Conservation (phyloP, 2,329 filamentous ascomycete genomes). For the Penicillium digitatum region DNA sequence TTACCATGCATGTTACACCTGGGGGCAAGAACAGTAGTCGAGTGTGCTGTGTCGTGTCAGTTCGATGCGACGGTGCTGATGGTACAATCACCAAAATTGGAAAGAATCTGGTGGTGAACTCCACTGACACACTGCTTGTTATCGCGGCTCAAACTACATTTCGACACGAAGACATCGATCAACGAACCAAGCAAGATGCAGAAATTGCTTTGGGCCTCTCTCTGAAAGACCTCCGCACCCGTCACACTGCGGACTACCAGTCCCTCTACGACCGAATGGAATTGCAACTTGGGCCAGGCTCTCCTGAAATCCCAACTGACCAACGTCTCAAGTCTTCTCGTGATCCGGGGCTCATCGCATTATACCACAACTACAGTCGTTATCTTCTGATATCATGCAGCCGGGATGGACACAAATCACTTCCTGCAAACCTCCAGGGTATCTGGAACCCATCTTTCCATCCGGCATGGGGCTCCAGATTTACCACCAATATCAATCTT, state of each 20-base stretch:
- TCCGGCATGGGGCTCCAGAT: conserved; percentile 54
- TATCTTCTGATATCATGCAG: conserved; percentile 56
- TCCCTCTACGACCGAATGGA: conserved; percentile 31
- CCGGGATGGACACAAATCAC: conserved; percentile 41
- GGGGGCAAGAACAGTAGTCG: conserved; percentile 36
- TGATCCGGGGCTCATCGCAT: conserved; percentile 52
- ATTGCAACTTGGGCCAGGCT: conserved; percentile 25
- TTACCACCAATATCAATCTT: conserved; percentile 57
- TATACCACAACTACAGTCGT: conserved; percentile 53
- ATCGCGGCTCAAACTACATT: conserved; percentile 43
- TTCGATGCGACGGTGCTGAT: conserved; percentile 25
- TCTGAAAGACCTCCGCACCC: conserved; percentile 22
- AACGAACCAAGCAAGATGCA: conserved; percentile 27
- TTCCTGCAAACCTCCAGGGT: conserved; percentile 57
- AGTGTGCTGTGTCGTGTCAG: conserved; percentile 32
- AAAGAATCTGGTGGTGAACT: conserved; percentile 37
- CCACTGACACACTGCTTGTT: conserved; percentile 35
- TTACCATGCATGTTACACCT: conserved; percentile 39
- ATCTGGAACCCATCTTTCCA: conserved; percentile 51
- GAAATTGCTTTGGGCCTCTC: conserved; percentile 23
- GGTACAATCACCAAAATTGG: conserved; percentile 32
- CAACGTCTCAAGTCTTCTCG: conserved; percentile 28
- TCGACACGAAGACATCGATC: conserved; percentile 27
- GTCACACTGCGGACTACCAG: conserved; percentile 37
- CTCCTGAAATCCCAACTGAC: conserved; percentile 30